A percentile compares a stretch with the other conserved stretches of the same genome.
Conservation (phyloP, 805 yeast genomes). For the Komagataella mondaviorum region DNA sequence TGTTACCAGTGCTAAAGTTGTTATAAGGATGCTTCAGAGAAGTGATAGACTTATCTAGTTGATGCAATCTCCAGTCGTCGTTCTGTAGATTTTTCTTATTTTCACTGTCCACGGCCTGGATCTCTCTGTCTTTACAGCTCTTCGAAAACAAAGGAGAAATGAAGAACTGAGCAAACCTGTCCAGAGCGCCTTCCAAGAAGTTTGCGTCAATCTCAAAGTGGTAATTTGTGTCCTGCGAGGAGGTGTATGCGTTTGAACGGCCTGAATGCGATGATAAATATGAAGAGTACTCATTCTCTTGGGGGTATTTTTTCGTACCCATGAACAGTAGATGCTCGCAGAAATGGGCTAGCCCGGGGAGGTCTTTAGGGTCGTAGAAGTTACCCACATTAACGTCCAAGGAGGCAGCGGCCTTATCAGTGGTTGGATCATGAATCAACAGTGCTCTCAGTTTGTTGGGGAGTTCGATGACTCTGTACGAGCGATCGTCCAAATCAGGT, state of each 20-base stretch:
- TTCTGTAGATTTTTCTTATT: conserved; percentile 87
- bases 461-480: conserved; percentile 52
- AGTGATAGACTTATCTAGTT: conserved; percentile 63
- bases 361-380: conserved; percentile 46
- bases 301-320: conserved; percentile 70
- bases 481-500: conserved; percentile 58
- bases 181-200: conserved; percentile 75
- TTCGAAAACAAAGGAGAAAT: conserved; percentile 65
- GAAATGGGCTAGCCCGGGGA: conserved; percentile 74
- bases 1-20: conserved; percentile 86
- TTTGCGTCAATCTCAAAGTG: conserved; percentile 74
- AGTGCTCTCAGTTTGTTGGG: conserved; percentile 46
- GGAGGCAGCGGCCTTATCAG: conserved; percentile 72
- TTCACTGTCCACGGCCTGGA: conserved; percentile 91
- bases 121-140: conserved; percentile 79
- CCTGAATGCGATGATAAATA: conserved; percentile 81
- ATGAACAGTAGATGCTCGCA: conserved; percentile 62
- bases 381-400: conserved; percentile 71
- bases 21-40: conserved; percentile 72
- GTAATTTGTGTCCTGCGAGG: conserved; percentile 80
- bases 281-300: conserved; percentile 60
- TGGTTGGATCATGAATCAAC: conserved; percentile 50
- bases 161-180: conserved; percentile 88
- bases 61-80: conserved; percentile 82
- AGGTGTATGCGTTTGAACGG: conserved; percentile 83